These are phyloP conservation scores for Cucurbita ficifolia DNA, from an alignment of 306 rosid species.

Conservation along the genomic window DNA sequence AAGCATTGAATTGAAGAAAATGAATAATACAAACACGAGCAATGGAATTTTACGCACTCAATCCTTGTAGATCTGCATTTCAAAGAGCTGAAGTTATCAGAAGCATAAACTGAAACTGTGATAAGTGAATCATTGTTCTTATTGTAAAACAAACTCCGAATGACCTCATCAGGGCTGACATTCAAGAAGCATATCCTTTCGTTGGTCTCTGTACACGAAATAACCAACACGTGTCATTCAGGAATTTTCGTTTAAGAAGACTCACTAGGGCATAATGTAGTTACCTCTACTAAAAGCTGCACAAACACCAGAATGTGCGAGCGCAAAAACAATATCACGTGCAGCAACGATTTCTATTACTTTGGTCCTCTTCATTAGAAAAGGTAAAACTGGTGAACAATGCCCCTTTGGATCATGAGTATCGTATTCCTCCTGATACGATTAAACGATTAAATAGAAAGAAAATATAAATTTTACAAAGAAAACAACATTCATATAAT, in stretches of 20 bases:
- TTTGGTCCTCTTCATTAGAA: slow-evolving; percentile 62
- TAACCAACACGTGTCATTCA: neutral
- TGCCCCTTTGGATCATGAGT: slow-evolving; percentile 65
- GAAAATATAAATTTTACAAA: neutral
- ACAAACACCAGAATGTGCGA: slow-evolving; percentile 80
- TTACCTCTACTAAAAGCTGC: slow-evolving; percentile 87
- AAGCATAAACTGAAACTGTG: slow-evolving; percentile 87
- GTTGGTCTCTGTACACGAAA: slow-evolving; percentile 56
- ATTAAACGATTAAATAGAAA: neutral
- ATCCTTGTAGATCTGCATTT: slow-evolving; percentile 87
- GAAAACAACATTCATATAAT: neutral
- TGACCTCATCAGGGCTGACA: slow-evolving; percentile 78
- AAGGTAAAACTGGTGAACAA: slow-evolving; percentile 47
- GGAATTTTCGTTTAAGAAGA: neutral
- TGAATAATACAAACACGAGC: neutral
- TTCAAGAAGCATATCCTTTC: slow-evolving; percentile 82
- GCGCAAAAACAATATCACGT: slow-evolving; percentile 58
- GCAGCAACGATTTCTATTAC: slow-evolving; percentile 85
- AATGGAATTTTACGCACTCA: slow-evolving; percentile 35
- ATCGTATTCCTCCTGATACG: slow-evolving; percentile 47
- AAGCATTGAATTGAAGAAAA: neutral
- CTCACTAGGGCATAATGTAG: neutral
- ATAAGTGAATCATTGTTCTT: slow-evolving; percentile 88
- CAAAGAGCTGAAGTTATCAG: slow-evolving; percentile 85
- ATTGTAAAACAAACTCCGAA: slow-evolving; percentile 79